Percentiles rank a stretch among this genome's conserved stretches.
These are phyloP conservation scores for Globisporangium abappressorium DNA, from an alignment of 352 stramenopile genomes.

Conservation along the genomic window DNA sequence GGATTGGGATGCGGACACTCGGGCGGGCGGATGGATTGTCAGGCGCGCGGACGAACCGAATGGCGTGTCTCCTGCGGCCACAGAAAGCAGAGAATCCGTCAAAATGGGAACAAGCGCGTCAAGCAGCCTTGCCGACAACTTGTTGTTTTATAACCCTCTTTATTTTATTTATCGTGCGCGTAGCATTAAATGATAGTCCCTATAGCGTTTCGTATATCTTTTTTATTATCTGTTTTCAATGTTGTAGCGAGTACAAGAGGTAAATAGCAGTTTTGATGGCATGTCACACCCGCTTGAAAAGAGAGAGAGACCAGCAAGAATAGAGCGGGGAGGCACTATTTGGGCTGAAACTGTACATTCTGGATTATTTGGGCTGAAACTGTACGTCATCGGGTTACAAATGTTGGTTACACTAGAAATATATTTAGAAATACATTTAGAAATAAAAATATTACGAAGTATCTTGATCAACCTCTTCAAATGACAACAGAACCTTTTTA, in stretches of 20 bases:
- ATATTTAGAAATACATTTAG: too few relatives aligned
- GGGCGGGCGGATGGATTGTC: neutral
- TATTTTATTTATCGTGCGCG: neutral
- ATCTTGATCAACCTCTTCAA: neutral
- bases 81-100: conserved; percentile 9
- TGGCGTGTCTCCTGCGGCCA: conserved; percentile 11
- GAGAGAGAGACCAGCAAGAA: neutral
- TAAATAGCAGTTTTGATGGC: neutral
- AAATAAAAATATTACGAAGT: neutral
- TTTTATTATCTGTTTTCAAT: neutral
- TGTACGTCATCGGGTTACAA: neutral
- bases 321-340: neutral
- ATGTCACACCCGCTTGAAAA: neutral
- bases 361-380: neutral
- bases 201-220: neutral
- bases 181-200: too few relatives aligned
- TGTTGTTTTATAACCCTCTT: neutral
- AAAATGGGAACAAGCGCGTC: neutral
- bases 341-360: neutral
- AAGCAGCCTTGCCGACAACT: neutral
- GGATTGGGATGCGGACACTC: neutral
- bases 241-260: neutral
- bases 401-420: neutral
- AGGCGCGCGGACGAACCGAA: neutral
- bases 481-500: neutral